Base-by-base conservation (phyloP, 1,139 yeast species). In the Suhomyces guaymorum region DNA sequence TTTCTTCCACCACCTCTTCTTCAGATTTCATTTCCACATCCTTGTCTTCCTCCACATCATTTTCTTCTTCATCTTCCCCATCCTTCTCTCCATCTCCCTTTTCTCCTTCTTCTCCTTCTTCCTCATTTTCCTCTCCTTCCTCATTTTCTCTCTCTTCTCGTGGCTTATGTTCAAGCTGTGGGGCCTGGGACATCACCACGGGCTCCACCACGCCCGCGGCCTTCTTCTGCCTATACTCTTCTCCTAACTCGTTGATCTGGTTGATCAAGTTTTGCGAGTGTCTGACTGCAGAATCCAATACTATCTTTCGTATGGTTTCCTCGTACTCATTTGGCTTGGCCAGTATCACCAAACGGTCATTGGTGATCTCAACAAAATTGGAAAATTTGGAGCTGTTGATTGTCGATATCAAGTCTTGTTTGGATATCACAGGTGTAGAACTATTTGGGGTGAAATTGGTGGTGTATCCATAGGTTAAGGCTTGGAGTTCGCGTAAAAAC, bases 231-330 rank as follows among this genome's bases (percentile, higher is more conserved):
- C 31, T 19, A 16, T 17, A 27, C 18, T 38, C 32, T 6, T 15
- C 19, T 6, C 44, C 35, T 35, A 61, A 46, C 26, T 59, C 66
- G 35, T 60, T 59, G 16, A 65, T 53, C 35, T 56, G 51, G 29
- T 54, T 56, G 16, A 60, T 39, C 36, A 66, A 48, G 24, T 48
- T 44, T 24, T 49, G 47, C 2, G 61, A 48, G 38, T 66, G 64
- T 19, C 48, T 42, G 33, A 49, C 42, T 0, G 63, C 44, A 2
- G 65, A 53, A 4, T 52, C 48, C 5, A 63, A 47, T 2, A 65
- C 54, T 2, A 61, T 50, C 15, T 49, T 40, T 30, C 57, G 56
- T 43, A 66, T 48, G n/a, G 39, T 39, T 12, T 33, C 38, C 21
- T 48, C 49, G 30, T 41, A 47, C 26, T 42, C 43, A 28, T 39